Conservation (phyloP, 306 rosid genomes). For the Trifolium pratense region DNA sequence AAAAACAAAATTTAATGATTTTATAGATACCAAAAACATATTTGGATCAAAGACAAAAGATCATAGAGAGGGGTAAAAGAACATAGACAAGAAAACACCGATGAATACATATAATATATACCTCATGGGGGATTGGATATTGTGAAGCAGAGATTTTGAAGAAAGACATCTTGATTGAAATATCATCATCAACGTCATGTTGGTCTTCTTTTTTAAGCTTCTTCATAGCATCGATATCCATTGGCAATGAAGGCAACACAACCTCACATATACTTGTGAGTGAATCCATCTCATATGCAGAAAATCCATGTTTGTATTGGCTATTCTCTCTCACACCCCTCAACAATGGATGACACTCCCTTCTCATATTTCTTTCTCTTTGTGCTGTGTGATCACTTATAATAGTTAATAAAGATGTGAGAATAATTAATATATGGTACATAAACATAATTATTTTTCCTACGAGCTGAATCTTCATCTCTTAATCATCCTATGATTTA, state of each 20-base stretch:
- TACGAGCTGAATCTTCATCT: too few relatives aligned
- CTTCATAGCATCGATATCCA: slow-evolving; percentile 24
- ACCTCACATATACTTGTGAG: slow-evolving; percentile 70
- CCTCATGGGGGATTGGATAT: slow-evolving; percentile 65
- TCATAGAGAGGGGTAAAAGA: neutral
- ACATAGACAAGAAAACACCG: neutral
- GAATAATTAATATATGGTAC: slow-evolving; percentile 8
- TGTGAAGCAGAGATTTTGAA: slow-evolving; percentile 62
- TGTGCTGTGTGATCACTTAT: slow-evolving; percentile 6
- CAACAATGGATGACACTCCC: slow-evolving; percentile 68
- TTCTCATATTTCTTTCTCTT: slow-evolving; percentile 34
- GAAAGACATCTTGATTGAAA: slow-evolving; percentile 43
- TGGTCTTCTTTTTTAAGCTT: slow-evolving; percentile 12
- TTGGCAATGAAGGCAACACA: slow-evolving; percentile 65
- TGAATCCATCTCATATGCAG: slow-evolving; percentile 62
- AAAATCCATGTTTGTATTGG: slow-evolving; percentile 62
- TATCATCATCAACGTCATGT: neutral
- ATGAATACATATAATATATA: neutral
- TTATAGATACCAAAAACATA: too few relatives aligned
- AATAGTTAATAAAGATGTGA: neutral
- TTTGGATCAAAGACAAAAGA: neutral
- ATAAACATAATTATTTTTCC: too few relatives aligned
- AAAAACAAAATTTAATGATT: too few relatives aligned
- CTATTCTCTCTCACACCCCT: slow-evolving; percentile 56
- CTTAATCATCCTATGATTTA: too few relatives aligned